phyloP scores from a whole-genome alignment of 2,329 filamentous ascomycete species.

The Fusarium verticillioides region DNA sequence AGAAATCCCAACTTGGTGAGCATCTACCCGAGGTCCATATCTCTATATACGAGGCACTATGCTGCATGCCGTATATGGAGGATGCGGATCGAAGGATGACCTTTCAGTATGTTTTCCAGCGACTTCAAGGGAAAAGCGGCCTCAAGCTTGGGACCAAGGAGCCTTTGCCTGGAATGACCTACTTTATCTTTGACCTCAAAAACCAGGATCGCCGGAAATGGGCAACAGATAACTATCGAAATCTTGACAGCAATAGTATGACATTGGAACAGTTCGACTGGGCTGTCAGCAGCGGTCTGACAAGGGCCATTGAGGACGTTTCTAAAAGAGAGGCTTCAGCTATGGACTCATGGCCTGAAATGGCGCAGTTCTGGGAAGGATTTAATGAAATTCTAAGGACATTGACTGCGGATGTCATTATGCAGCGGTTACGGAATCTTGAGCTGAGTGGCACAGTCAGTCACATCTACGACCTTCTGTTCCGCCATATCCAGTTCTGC shows the following conservation, averaged over 20 bases:
- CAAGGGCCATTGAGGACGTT: conserved; percentile 72
- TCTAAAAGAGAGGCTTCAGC: conserved; percentile 58
- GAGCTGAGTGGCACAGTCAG: conserved; percentile 71
- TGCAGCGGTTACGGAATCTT: conserved; percentile 81
- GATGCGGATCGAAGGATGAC: conserved; percentile 61
- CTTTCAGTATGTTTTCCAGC: conserved; percentile 86
- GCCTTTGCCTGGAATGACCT: conserved; percentile 84
- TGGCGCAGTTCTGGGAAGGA: conserved; percentile 83
- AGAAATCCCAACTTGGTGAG: conserved; percentile 58
- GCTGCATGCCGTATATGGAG: conserved; percentile 81
- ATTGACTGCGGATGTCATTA: conserved; percentile 78
- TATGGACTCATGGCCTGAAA: conserved; percentile 54
- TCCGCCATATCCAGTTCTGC: conserved; percentile 63
- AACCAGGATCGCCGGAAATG: conserved; percentile 66
- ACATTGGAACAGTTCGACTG: conserved; percentile 84
- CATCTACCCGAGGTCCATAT: conserved; percentile 72
- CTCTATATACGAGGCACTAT: conserved; percentile 88
- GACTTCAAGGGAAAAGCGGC: conserved; percentile 77
- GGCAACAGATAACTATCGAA: conserved; percentile 54
- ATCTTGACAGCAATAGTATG: conserved; percentile 68
- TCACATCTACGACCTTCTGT: conserved; percentile 73
- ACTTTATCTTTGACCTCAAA: conserved; percentile 76
- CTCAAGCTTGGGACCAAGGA: conserved; percentile 78
- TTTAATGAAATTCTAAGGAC: conserved; percentile 78
- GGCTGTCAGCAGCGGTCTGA: conserved; percentile 80